Conservation (phyloP, 169 alveolate species). For the Cryptosporidium baileyi region DNA sequence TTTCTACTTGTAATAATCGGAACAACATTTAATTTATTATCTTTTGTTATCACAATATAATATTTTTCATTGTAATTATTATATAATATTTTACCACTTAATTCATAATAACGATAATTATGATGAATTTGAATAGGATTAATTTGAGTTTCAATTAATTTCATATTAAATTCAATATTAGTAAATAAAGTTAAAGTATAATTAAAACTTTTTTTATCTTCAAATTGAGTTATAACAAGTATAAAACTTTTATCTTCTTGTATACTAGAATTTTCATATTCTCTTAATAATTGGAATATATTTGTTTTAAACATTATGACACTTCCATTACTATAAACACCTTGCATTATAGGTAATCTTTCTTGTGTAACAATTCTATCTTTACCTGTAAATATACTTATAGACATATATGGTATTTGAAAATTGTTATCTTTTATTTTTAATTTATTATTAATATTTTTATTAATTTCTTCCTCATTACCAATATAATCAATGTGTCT, state of each 20-base stretch:
- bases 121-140: background rate
- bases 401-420: conserved; percentile 21
- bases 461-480: background rate
- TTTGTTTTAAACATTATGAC: conserved; percentile 12
- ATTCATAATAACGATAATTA: background rate
- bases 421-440: background rate
- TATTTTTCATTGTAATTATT: conserved; percentile 20
- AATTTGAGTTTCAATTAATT: background rate
- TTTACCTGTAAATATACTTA: conserved; percentile 31
- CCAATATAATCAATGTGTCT: conserved; percentile 60
- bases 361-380: conserved; percentile 32
- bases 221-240: conserved; percentile 42
- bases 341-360: conserved; percentile 40
- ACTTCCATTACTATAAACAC: conserved; percentile 46
- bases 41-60: background rate
- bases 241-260: conserved; percentile 9
- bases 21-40: background rate
- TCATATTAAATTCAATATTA: conserved; percentile 13
- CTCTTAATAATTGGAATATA: conserved; percentile 6
- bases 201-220: conserved; percentile 13
- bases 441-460: background rate
- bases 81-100: conserved; percentile 26
- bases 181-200: conserved; percentile 27
- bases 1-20: background rate
- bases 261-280: background rate